These are phyloP conservation scores for Lablab purpureus DNA, from an alignment of 306 rosid species.

Conservation along the genomic window DNA sequence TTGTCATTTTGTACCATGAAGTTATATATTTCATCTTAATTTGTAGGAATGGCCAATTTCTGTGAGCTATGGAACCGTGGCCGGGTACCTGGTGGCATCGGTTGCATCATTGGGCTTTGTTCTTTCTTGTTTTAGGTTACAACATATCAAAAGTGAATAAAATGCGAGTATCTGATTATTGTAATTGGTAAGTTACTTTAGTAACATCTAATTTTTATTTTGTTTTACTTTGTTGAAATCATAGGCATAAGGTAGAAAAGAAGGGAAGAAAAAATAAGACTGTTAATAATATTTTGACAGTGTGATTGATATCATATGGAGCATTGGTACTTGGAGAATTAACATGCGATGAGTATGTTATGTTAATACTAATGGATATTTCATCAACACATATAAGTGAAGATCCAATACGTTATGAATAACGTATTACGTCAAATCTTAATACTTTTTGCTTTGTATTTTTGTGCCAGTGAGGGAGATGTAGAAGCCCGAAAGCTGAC, in stretches of 20 bases:
- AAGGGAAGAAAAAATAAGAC: not conserved
- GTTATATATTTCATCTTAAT: constrained; percentile 34
- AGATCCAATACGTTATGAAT: not conserved
- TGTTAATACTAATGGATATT: not conserved
- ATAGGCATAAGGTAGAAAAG: not conserved
- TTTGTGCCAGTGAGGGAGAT: not conserved
- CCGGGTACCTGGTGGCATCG: constrained; percentile 67
- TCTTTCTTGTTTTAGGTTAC: constrained; percentile 42
- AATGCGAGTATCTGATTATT: constrained; percentile 23
- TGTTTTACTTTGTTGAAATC: not conserved
- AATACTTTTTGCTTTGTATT: not conserved
- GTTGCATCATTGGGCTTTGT: constrained; percentile 63
- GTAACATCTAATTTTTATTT: not conserved
- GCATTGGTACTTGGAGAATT: not conserved
- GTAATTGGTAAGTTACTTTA: constrained; percentile 30
- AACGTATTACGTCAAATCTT: not conserved
- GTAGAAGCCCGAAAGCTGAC: not conserved
- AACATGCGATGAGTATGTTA: not conserved
- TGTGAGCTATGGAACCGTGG: constrained; percentile 80
- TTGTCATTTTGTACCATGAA: not conserved
- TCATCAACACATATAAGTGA: not conserved
- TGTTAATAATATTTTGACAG: not conserved
- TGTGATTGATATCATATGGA: not conserved
- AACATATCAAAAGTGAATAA: constrained; percentile 72
- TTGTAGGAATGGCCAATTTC: constrained; percentile 93